Evolutionary conservation across 805 yeast species (phyloP), one percentile per base, ranked within the genome.

Genomic region (Yarrowia porcina): DNA sequence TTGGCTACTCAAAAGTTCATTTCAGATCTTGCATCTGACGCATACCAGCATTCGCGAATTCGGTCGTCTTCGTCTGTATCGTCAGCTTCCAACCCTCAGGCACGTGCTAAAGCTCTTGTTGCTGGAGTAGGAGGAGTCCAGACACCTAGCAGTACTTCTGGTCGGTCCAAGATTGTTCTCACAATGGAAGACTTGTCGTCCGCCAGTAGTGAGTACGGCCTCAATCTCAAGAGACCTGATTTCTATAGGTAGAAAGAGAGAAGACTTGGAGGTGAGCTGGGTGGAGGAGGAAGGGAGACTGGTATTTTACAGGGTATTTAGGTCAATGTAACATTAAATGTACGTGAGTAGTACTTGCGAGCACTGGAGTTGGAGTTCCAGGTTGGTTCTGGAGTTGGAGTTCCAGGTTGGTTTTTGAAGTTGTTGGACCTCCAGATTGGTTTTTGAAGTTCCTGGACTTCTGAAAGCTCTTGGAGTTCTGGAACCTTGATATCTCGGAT

Each of bases 1-100:
- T 78, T 94, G 63, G 98, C 99, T 0, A 94, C 99, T 0, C 99
- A 96, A 71, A 94, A 94, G 72, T 94, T 94, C 73, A 82, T 94
- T 27, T 85, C 92, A 65, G 99, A 94, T 72, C 86, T 94, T 30
- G 97, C 99, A 1, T 90, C 91, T 15, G 98, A 94, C 71, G 97
- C 99, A 0, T 94, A 90, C 72, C 99, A 94, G 72, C 92, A 90
- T 72, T 89, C 97, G 9, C 79, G 98, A 65, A 94, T 94, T 67
- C 82, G 98, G 66, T 89, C 94, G n/a, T 79, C 89, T 4, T 84
- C 90, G 12, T 85, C 97, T 0, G 96, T 92, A n/a, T 86, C 89
- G 69, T 86, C 87, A 69, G 84, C 96, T 4, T 80, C 89, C 45
- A 90, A 90, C 70, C 96, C 97, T 8, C 96, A 89, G 72, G 87